Base-by-base conservation (phyloP, 2,329 filamentous ascomycete genomes). In the Exserohilum rostratum region DNA sequence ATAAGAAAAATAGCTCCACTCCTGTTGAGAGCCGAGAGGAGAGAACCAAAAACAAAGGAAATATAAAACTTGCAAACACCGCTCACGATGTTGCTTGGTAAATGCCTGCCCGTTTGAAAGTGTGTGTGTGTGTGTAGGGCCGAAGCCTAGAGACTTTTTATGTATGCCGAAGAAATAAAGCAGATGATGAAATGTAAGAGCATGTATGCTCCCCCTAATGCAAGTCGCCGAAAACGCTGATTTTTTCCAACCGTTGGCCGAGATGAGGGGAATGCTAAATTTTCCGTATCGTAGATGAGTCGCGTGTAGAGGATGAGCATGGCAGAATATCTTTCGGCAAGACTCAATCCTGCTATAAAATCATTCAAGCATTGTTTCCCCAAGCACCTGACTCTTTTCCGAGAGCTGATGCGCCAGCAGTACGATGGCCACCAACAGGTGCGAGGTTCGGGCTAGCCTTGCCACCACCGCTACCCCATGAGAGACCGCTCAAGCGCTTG, bases 381-480 rank as follows among this genome's bases (percentile, higher is more conserved):
- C 63, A 67, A 6, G 61, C 55, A 13, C 59, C 64, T 11, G 58
- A 42, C 12, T 63, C 61, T 17, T 49, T 62, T 6, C 61, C 66
- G 7, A 70, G 54, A 10, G 63, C 66, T 35, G 65, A 68, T 25
- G 54, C 57, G 12, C 49, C 59, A 6, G 56, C 45, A 33, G 57
- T 48, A 20, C 70, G 65, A 45, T 73, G 71, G 17, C 66, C 65
- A 10, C 72, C 73, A 11, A 74, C 70, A 9, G 73, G 71, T 13
- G 67, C 66, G 13, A 75, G 57, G 44, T 61, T 72, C 2, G 73
- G 73, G 53, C 72, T 75, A 1, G 56, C 67, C 45, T 73, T 74
- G 5, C 71, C 71, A n/a, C 69, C 71, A 13, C 66, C 70, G 34
- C 68, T 73, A n/a, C 70, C 72, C 70, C 72, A 75, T 1, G 70